Evolutionary conservation across 2,329 filamentous ascomycete genomes (phyloP).

Genomic region (Fusarium marasasianum): DNA sequence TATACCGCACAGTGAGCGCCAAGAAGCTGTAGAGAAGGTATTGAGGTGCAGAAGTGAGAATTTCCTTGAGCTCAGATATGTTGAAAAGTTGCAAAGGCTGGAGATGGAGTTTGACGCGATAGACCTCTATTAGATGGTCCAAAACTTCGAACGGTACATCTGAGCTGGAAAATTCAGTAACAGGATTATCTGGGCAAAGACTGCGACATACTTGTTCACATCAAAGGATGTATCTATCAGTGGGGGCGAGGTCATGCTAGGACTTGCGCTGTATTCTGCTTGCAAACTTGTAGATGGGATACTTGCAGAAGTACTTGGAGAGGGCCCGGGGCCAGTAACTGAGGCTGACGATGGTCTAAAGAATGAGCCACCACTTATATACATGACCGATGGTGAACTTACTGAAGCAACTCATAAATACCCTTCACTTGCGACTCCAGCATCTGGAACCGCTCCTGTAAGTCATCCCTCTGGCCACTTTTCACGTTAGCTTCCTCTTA

Average conservation of each 20-base stretch:
- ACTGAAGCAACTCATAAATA: constrained; percentile 7
- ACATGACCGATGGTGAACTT: neutral
- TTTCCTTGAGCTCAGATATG: neutral
- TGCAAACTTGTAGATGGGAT: neutral
- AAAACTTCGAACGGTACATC: neutral
- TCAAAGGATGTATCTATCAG: neutral
- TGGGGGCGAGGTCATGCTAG: neutral
- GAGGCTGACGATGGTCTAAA: neutral
- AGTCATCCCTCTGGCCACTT: neutral
- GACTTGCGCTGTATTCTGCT: neutral
- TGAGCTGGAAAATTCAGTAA: neutral
- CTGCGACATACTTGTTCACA: neutral
- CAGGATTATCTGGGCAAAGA: rapidly evolving
- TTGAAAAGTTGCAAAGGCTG: constrained; percentile 7
- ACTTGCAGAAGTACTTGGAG: neutral
- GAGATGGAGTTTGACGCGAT: neutral
- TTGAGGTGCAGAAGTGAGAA: neutral
- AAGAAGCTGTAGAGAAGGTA: constrained; percentile 5
- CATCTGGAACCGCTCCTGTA: neutral
- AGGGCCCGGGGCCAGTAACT: rapidly evolving
- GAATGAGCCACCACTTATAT: neutral
- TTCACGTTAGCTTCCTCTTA: neutral
- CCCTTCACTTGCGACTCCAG: constrained; percentile 3
- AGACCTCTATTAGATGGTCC: constrained; percentile 4
- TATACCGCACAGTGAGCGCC: neutral